These are phyloP conservation scores for Strobilomyces confusus DNA, from an alignment of 768 basidiomycete species.

Conservation along the genomic window DNA sequence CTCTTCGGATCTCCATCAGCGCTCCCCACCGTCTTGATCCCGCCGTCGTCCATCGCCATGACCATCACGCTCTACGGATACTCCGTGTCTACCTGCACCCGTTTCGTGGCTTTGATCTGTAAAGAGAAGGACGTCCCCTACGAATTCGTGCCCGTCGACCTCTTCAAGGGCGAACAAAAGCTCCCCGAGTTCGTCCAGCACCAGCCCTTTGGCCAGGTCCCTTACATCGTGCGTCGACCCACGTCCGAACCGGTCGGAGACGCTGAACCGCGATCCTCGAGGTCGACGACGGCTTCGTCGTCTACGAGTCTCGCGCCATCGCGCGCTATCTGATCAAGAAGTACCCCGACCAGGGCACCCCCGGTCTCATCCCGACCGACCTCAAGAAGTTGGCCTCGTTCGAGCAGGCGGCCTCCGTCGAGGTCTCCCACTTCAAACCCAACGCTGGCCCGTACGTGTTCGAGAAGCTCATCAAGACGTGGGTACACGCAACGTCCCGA, in stretches of 20 bases:
- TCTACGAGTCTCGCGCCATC: conserved; percentile 65
- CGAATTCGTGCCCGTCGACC: conserved; percentile 41
- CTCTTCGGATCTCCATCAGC: too few relatives aligned
- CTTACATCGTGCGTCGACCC: conserved; percentile 24
- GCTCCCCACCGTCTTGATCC: neutral
- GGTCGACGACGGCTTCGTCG: conserved; percentile 59
- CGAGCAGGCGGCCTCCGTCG: conserved; percentile 39
- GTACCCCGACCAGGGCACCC: conserved; percentile 46
- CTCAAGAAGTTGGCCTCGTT: conserved; percentile 30
- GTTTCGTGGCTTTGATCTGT: conserved; percentile 46
- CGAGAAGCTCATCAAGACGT: conserved; percentile 56
- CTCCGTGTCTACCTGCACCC: conserved; percentile 43
- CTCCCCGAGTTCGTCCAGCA: conserved; percentile 35
- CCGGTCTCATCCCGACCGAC: conserved; percentile 45
- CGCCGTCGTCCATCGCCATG: conserved; percentile 21
- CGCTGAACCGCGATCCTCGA: conserved; percentile 11
- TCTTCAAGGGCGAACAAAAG: conserved; percentile 47
- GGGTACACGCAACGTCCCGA: conserved; percentile 22
- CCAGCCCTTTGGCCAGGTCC: too few relatives aligned
- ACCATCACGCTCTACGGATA: conserved; percentile 35
- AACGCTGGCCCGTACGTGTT: conserved; percentile 34
- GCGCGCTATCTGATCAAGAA: conserved; percentile 54
- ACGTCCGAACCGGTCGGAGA: neutral
- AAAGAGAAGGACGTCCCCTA: conserved; percentile 54
- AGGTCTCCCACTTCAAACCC: too few relatives aligned